Conservation (phyloP, 2,329 filamentous ascomycete genomes). For the Curvularia eragrostidis region DNA sequence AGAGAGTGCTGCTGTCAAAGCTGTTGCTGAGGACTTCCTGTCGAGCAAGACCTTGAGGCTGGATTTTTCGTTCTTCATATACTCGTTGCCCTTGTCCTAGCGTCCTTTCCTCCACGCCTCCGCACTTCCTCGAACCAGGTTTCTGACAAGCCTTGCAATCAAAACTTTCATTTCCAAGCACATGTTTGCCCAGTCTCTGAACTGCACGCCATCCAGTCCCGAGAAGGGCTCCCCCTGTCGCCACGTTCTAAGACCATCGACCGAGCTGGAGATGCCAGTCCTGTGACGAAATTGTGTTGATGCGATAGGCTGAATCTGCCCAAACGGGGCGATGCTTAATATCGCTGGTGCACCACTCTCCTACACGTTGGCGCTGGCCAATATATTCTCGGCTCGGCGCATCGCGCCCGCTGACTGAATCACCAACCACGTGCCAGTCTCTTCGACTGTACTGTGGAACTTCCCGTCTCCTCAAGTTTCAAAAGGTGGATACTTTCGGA, state of each 20-base stretch:
- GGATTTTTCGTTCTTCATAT: slow-evolving; percentile 11
- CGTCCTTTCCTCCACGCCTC: slow-evolving; percentile 5
- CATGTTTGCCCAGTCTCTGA: slow-evolving; percentile 12
- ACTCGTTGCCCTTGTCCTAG: slow-evolving; percentile 11
- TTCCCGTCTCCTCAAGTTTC: slow-evolving; percentile 3
- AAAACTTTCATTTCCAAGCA: slow-evolving; percentile 16
- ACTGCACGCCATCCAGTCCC: slow-evolving; percentile 5
- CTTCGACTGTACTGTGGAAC: slow-evolving; percentile 6
- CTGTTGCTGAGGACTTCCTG: slow-evolving; percentile 11
- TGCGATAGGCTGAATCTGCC: slow-evolving; percentile 12
- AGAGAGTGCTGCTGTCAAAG: slow-evolving; percentile 5
- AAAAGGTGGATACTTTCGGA: slow-evolving; percentile 6
- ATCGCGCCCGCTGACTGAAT: slow-evolving; percentile 1
- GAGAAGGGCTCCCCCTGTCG: slow-evolving; percentile 4
- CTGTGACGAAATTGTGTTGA: slow-evolving; percentile 10
- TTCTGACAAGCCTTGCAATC: slow-evolving; percentile 9
- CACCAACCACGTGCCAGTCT: slow-evolving; percentile 13
- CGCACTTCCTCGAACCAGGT: slow-evolving; percentile 6
- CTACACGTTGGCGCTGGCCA: slow-evolving; percentile 10
- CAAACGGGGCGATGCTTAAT: slow-evolving; percentile 13
- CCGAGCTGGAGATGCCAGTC: slow-evolving; percentile 10
- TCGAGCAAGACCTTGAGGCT: slow-evolving; percentile 12
- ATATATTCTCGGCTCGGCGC: slow-evolving; percentile 16
- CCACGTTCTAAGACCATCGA: slow-evolving; percentile 8
- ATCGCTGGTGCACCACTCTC: slow-evolving; percentile 7